Evolutionary conservation across 2,329 filamentous ascomycete genomes (phyloP).

Genomic region (Pseudonectria buxi): DNA sequence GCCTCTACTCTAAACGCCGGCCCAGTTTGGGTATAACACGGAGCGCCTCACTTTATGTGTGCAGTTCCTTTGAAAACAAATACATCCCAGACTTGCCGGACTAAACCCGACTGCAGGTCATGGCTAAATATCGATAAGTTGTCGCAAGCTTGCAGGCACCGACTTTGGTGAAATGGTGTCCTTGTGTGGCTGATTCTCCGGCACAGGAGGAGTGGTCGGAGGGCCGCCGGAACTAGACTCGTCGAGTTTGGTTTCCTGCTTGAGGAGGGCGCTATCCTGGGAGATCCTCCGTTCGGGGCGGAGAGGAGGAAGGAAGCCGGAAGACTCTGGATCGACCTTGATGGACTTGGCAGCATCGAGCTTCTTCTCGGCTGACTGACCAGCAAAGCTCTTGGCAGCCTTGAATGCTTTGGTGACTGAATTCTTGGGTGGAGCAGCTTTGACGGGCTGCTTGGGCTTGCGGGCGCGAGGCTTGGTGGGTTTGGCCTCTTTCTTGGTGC

Average conservation of each 20-base stretch:
- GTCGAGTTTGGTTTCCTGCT: conserved; percentile 5
- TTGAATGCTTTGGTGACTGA: conserved; percentile 32
- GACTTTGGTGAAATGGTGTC: conserved; percentile 39
- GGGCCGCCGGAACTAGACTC: conserved; percentile 1
- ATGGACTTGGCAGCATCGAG: conserved; percentile 2
- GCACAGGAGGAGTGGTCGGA: conserved; percentile 15
- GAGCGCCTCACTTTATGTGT: no score
- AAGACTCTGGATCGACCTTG: conserved; percentile 2
- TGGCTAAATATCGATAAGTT: conserved; percentile 27
- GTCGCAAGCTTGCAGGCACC: conserved; percentile 33
- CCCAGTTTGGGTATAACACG: no score
- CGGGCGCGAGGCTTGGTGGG: conserved; percentile 24
- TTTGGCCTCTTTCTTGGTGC: conserved; percentile 11
- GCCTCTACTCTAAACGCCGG: no score
- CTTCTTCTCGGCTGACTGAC: conserved; percentile 14
- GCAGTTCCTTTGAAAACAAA: no score
- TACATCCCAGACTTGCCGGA: no score
- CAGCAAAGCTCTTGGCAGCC: conserved; percentile 14
- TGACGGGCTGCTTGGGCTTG: conserved; percentile 28
- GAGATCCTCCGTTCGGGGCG: conserved; percentile 15
- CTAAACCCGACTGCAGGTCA: neutral
- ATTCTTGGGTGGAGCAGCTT: conserved; percentile 33
- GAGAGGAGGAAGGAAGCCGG: conserved; percentile 14
- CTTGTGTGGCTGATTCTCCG: conserved; percentile 13
- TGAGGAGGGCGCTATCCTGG: conserved; percentile 12